phyloP scores from a whole-genome alignment of 2,329 filamentous ascomycete genomes.

The Venturia carpophila region DNA sequence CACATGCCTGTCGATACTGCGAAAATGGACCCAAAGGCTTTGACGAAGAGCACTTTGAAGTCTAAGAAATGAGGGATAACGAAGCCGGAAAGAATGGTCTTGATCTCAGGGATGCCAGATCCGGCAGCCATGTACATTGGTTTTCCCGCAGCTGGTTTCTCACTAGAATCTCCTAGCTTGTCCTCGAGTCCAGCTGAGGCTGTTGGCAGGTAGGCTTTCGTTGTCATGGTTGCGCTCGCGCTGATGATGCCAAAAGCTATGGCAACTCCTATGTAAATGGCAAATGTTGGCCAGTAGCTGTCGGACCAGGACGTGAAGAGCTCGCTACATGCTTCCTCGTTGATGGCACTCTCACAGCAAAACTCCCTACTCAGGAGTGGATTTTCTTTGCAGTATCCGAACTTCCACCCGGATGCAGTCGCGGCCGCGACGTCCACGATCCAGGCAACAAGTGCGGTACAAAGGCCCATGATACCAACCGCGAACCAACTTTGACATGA shows the following conservation, averaged over 20 bases:
- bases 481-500: conserved; percentile 49
- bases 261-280: conserved; percentile 44
- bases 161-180: conserved; percentile 20
- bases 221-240: conserved; percentile 43
- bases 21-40: conserved; percentile 51
- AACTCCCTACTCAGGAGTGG: conserved; percentile 40
- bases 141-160: conserved; percentile 34
- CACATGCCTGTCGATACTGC: conserved; percentile 54
- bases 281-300: conserved; percentile 37
- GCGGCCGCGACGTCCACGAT: conserved; percentile 48
- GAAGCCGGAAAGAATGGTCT: conserved; percentile 54
- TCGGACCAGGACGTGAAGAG: conserved; percentile 40
- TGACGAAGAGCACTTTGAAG: conserved; percentile 48
- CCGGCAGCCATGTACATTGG: conserved; percentile 53
- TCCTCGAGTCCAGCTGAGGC: conserved; percentile 30
- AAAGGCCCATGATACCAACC: conserved; percentile 44
- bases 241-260: conserved; percentile 44
- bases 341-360: conserved; percentile 37
- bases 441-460: conserved; percentile 50
- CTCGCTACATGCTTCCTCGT: not conserved
- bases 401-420: conserved; percentile 50
- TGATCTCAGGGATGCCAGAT: conserved; percentile 54
- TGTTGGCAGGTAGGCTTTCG: conserved; percentile 42
- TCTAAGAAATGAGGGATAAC: conserved; percentile 51
- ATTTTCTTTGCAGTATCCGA: conserved; percentile 46